Base-by-base conservation (phyloP, 805 yeast species). In the Candida saitoana region DNA sequence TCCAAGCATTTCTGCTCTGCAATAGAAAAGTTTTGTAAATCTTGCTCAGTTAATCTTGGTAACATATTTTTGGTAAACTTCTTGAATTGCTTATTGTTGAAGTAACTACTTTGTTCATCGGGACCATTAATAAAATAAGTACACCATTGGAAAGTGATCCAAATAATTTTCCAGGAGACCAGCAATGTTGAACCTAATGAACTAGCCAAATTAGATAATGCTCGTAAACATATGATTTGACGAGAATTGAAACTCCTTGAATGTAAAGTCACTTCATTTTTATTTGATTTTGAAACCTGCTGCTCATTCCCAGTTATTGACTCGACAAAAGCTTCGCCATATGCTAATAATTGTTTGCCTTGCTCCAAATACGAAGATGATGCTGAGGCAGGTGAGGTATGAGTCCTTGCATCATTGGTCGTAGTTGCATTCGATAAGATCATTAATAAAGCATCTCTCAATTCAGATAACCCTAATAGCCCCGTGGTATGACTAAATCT, bases 401-500 rank as follows among this genome's bases (percentile, higher is more conserved):
- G 29, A 27, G 38, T 18, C 20, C 30, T 20, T 7, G 34, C 8
- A n/a, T 18, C 31, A 11, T 24, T 40, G 33, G 12, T 36, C 32
- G 47, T 49, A 7, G 60, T 57, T 4, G 60, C 57, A 16, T 48
- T 52, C 0, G 71, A 55, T 16, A 68, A 46, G 19, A 64, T 46
- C 25, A 40, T 32, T 11, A 69, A 49, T 14, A 66, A 47, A 0
- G 77, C 75, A 52, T 87, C 85, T 38, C 95, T 66, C 17, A 82
- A 67, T 0, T 65, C 67, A 1, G 59, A 54, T 9, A 84, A 56
- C 0, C 79, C 81, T n/a, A 89, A 60, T 12, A 87, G 64, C 0
- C 97, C 97, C 0, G 90, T 75, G 0, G 90, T 79, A 56, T 88
- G 96, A 5, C 95, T 79, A 38, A 87, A 69, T 48, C 83, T 82